These are phyloP conservation scores for Candida frijolesensis DNA, from an alignment of 1,139 yeast genomes.

Conservation along the genomic window DNA sequence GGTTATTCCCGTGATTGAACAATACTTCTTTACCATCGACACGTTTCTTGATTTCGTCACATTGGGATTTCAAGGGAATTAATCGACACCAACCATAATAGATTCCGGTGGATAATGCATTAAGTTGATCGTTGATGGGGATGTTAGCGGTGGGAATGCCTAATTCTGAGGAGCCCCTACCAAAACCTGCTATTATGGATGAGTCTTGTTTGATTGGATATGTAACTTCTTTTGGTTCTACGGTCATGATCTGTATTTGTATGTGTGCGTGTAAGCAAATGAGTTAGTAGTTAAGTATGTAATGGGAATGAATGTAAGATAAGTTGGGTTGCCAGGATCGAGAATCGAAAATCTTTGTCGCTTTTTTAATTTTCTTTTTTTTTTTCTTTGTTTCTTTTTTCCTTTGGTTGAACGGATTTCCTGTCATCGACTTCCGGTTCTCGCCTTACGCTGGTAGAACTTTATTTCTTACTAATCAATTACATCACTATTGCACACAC, in stretches of 20 bases:
- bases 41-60: constrained; percentile 18
- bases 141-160: constrained; percentile 97
- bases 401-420: no score
- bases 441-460: neutral
- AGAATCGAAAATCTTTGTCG: no score
- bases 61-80: constrained; percentile 18
- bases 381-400: neutral
- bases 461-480: neutral
- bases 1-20: constrained; percentile 62
- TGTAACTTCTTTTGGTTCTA: constrained; percentile 24
- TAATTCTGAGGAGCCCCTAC: constrained; percentile 89
- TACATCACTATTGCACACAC: neutral
- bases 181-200: constrained; percentile 82
- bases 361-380: neutral
- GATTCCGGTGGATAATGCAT: constrained; percentile 72
- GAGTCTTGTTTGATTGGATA: constrained; percentile 65
- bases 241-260: neutral
- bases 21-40: constrained; percentile 48
- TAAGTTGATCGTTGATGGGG: constrained; percentile 56
- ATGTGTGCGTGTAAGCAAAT: no score
- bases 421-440: no score
- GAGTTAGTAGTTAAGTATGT: neutral
- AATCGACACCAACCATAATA: constrained; percentile 83
- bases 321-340: no score
- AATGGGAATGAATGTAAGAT: no score